phyloP scores from a whole-genome alignment of 495 filamentous ascomycete species.

The Aspergillus indologenus region DNA sequence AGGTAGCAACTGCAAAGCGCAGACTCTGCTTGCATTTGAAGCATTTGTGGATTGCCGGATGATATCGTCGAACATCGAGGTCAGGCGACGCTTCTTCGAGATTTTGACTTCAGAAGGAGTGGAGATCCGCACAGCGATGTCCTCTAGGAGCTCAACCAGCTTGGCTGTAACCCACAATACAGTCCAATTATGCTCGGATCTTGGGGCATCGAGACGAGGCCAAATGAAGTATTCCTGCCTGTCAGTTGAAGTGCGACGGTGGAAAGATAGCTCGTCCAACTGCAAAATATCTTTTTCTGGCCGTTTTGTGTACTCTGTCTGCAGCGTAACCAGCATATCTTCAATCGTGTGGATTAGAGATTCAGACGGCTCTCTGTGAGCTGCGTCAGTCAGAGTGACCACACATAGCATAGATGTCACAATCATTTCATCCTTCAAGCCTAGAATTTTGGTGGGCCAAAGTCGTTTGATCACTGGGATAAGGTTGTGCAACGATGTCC shows the following conservation, averaged over 20 bases:
- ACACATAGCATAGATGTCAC: slow-evolving; percentile 64
- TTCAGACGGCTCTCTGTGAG: slow-evolving; percentile 30
- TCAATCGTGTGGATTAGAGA: slow-evolving; percentile 37
- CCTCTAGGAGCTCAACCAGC: slow-evolving; percentile 32
- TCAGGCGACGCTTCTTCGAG: slow-evolving; percentile 64
- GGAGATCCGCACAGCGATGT: slow-evolving; percentile 15
- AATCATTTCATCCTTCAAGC: slow-evolving; percentile 67
- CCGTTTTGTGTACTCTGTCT: slow-evolving; percentile 69
- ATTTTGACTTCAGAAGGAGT: slow-evolving; percentile 20
- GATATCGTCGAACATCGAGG: slow-evolving; percentile 56
- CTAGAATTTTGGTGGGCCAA: slow-evolving; percentile 66
- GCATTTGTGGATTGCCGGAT: slow-evolving; percentile 56
- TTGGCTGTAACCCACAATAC: slow-evolving; percentile 40
- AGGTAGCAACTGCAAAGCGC: slow-evolving; percentile 73
- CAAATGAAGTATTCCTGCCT: slow-evolving; percentile 28
- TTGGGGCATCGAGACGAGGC: slow-evolving; percentile 39
- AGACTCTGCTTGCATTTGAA: slow-evolving; percentile 54
- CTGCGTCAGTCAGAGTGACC: slow-evolving; percentile 28
- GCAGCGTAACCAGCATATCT: slow-evolving; percentile 58
- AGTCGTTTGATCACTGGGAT: slow-evolving; percentile 68
- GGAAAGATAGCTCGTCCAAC: slow-evolving; percentile 67
- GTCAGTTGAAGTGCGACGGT: slow-evolving; percentile 24
- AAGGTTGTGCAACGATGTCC: slow-evolving; percentile 53
- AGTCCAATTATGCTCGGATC: slow-evolving; percentile 50
- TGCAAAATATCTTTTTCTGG: slow-evolving; percentile 70